Percentiles rank a stretch among this genome's conserved stretches.
Conservation (phyloP, 257 asterid genomes). For the Primulina huaijiensis region DNA sequence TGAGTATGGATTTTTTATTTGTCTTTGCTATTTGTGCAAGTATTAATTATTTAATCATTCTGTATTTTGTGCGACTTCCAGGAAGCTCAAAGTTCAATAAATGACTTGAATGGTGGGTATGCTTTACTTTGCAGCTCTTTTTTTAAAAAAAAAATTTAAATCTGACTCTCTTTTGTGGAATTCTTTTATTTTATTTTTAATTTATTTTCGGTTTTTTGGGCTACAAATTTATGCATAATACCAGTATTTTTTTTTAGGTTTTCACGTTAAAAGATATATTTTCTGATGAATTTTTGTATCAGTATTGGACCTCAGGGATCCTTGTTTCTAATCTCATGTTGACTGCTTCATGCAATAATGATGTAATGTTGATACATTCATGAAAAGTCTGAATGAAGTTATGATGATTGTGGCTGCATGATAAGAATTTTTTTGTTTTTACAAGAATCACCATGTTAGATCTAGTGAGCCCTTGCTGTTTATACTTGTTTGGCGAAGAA, state of each 20-base stretch:
- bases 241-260: no score
- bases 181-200: background rate
- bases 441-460: background rate
- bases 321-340: background rate
- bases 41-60: conserved; percentile 1
- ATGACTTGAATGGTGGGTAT: conserved; percentile 69
- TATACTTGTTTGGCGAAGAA: background rate
- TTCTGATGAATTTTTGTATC: background rate
- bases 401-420: background rate
- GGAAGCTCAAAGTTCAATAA: conserved; percentile 86
- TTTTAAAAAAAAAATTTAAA: background rate
- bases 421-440: background rate
- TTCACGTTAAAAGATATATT: background rate
- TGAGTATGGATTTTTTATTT: background rate
- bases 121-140: background rate
- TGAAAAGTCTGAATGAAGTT: background rate
- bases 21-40: background rate
- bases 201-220: background rate
- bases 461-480: conserved; percentile 10
- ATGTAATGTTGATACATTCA: background rate
- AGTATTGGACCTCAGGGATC: background rate
- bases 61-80: conserved; percentile 30
- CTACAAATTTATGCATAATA: conserved; percentile 1
- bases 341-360: background rate
- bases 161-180: conserved; percentile 1